A percentile compares a stretch with the other conserved stretches of the same genome.
Conservation (phyloP, 73 alveolate species). For the Tetrahymena thermophila region DNA sequence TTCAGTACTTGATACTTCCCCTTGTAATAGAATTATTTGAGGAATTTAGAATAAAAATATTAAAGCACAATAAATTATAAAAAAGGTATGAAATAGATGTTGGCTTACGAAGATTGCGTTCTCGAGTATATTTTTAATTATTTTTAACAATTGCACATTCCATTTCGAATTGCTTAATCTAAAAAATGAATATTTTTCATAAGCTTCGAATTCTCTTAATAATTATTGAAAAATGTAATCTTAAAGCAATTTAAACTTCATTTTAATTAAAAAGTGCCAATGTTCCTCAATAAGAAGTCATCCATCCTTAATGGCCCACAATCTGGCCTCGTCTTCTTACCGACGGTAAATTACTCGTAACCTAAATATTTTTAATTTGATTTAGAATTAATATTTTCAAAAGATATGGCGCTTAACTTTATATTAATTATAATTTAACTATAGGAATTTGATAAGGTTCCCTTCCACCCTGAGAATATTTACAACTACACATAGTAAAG, state of each 20-base stretch:
- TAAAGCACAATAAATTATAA: background rate
- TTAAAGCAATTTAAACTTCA: constrained; percentile 8
- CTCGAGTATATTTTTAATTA: constrained; percentile 48
- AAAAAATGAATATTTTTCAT: constrained; percentile 13
- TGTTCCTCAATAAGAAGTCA: constrained; percentile 34
- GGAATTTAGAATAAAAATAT: background rate
- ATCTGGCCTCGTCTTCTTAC: constrained; percentile 56
- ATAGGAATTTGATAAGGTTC: constrained; percentile 28
- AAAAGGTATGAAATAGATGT: constrained; percentile 61
- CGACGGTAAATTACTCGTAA: constrained; percentile 48
- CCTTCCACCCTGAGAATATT: constrained; percentile 39
- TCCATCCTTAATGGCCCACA: constrained; percentile 60
- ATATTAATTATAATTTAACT: background rate
- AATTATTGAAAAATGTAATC: constrained; percentile 48
- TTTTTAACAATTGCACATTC: constrained; percentile 13
- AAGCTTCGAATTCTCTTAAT: constrained; percentile 23
- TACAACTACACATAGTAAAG: constrained; percentile 28
- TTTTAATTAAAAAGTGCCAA: constrained; percentile 9
- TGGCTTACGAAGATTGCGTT: constrained; percentile 86
- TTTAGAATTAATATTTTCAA: background rate
- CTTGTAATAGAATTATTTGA: background rate
- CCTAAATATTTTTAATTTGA: background rate
- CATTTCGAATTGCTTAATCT: background rate
- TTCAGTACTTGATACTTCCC: background rate
- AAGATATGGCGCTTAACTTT: background rate